These are phyloP conservation scores for Wickerhamomyces rabaulensis DNA, from an alignment of 805 yeast genomes.

Conservation along the genomic window DNA sequence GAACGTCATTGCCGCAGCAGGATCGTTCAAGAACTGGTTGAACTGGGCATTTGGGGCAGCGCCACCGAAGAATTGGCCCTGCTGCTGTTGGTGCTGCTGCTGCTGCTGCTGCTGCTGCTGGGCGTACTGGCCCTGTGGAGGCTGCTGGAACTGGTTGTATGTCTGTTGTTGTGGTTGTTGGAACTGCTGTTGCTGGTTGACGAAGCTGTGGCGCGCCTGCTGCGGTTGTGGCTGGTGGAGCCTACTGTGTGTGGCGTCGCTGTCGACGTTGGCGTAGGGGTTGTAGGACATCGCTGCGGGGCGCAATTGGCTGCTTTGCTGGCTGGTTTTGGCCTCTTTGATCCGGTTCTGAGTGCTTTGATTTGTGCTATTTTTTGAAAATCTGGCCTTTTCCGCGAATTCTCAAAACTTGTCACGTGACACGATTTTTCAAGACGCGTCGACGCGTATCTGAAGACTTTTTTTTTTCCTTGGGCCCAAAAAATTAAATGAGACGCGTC, in stretches of 20 bases:
- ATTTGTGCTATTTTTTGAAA: too few relatives aligned
- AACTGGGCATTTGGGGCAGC: slow-evolving; percentile 5
- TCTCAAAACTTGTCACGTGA: too few relatives aligned
- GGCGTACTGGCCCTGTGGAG: slow-evolving; percentile 17
- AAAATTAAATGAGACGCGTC: background rate
- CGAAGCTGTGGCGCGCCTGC: slow-evolving; percentile 15
- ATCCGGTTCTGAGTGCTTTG: too few relatives aligned
- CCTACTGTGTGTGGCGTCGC: slow-evolving; percentile 13
- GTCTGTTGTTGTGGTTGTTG: slow-evolving; percentile 15
- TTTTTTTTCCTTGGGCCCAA: background rate
- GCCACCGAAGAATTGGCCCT: slow-evolving; percentile 7
- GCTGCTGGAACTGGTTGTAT: slow-evolving; percentile 21
- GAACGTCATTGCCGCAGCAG: slow-evolving; percentile 77
- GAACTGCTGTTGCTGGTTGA: slow-evolving; percentile 22
- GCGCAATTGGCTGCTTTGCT: too few relatives aligned
- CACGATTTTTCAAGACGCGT: background rate
- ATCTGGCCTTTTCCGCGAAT: background rate
- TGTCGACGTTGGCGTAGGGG: slow-evolving; percentile 36
- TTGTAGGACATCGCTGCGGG: slow-evolving; percentile 45
- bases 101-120: slow-evolving; percentile 12
- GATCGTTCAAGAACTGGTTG: slow-evolving; percentile 59
- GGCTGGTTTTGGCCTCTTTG: too few relatives aligned
- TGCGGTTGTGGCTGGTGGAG: slow-evolving; percentile 19
- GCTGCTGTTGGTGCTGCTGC: slow-evolving; percentile 13
- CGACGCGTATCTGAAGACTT: background rate